These are phyloP conservation scores for Globisporangium polare DNA, from an alignment of 352 stramenopile species.

Conservation along the genomic window DNA sequence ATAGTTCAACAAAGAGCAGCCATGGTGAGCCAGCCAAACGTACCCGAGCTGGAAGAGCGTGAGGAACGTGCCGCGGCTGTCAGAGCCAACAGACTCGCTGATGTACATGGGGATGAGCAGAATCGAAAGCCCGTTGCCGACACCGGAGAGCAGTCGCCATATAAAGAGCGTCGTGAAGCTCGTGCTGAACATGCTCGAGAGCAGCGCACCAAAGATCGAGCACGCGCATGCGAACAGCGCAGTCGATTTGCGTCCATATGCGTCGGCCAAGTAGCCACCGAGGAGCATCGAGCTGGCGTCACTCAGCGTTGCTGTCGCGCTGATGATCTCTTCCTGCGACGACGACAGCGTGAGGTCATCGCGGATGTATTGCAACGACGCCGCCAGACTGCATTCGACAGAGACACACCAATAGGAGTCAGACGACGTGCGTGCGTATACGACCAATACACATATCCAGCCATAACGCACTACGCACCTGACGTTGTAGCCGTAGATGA, in stretches of 20 bases:
- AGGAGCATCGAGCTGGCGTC: conserved; percentile 78
- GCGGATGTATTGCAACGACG: conserved; percentile 78
- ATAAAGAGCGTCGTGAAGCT: conserved; percentile 61
- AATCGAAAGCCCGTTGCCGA: conserved; percentile 83
- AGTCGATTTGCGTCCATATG: conserved; percentile 63
- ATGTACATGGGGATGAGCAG: conserved; percentile 88
- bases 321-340: conserved; percentile 68
- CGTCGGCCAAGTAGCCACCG: conserved; percentile 65
- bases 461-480: conserved; percentile 19
- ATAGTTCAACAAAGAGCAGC: not conserved
- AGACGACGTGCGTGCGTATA: not conserved
- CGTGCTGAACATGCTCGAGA: conserved; percentile 46
- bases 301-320: conserved; percentile 73
- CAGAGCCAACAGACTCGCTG: conserved; percentile 70
- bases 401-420: too few species aligned
- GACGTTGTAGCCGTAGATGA: conserved; percentile 90
- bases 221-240: conserved; percentile 70
- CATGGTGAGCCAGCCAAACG: not conserved
- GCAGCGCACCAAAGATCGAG: conserved; percentile 63
- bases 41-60: conserved; percentile 82
- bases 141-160: conserved; percentile 66
- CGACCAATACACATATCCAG: not conserved
- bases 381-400: conserved; percentile 36
- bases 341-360: conserved; percentile 65
- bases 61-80: conserved; percentile 60